Evolutionary conservation across 306 rosid genomes (phyloP).

Genomic region (Notholithocarpus densiflorus): DNA sequence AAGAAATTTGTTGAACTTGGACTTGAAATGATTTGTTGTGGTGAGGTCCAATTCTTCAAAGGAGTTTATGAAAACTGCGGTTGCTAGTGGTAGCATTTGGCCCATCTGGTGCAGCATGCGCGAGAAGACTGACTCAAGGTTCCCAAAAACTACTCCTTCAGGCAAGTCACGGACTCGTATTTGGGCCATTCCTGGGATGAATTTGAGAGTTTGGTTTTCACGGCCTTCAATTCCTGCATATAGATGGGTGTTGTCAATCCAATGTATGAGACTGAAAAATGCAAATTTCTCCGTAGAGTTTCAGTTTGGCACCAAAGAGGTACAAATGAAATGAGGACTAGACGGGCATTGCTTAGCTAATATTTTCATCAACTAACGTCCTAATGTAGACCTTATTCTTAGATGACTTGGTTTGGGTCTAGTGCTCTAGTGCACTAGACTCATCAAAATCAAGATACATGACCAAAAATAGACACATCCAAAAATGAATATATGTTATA

Average conservation of each 20-base stretch:
- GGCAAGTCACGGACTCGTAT: conserved; percentile 20
- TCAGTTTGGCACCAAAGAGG: no score
- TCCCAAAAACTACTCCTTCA: conserved; percentile 26
- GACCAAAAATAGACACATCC: no score
- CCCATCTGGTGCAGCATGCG: conserved; percentile 33
- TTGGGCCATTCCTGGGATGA: conserved; percentile 30
- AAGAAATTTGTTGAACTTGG: conserved; percentile 25
- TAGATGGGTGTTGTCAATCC: background rate
- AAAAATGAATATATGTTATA: no score
- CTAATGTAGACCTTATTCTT: no score
- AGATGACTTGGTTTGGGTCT: no score
- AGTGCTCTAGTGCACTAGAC: no score
- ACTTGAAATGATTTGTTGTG: conserved; percentile 22
- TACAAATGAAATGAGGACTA: no score
- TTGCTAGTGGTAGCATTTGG: conserved; percentile 25
- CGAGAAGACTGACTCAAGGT: conserved; percentile 28
- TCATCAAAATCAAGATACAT: no score
- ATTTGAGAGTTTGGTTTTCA: conserved; percentile 6
- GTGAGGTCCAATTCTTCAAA: conserved; percentile 27
- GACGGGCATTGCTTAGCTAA: no score
- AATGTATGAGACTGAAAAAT: no score
- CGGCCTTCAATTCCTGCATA: background rate
- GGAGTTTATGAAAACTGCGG: conserved; percentile 28
- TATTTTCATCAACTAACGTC: no score
- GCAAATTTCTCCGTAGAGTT: no score